Conservation (phyloP, 768 basidiomycete genomes). For the Neoboletus magnificus region DNA sequence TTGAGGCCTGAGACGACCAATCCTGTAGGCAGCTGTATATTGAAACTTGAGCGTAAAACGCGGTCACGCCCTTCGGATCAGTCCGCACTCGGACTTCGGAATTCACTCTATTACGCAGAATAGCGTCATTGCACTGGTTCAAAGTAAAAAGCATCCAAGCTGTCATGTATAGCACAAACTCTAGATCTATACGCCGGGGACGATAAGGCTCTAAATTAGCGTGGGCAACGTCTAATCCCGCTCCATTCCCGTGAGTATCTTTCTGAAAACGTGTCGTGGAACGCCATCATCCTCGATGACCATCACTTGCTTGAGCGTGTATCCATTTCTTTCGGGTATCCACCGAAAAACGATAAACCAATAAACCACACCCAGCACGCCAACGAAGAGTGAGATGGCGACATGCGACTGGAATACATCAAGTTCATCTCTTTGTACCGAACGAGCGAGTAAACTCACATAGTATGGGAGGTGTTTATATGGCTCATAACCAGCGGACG, state of each 20-base stretch:
- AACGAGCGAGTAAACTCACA: constrained; percentile 38
- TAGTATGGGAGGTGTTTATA: constrained; percentile 67
- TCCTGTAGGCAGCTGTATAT: constrained; percentile 22
- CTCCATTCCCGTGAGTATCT: constrained; percentile 25
- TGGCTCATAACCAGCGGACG: constrained; percentile 44
- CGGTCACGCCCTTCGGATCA: constrained; percentile 5
- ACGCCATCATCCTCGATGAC: constrained; percentile 56
- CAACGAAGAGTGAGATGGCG: constrained; percentile 44
- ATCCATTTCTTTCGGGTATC: constrained; percentile 48
- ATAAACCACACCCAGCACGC: constrained; percentile 49
- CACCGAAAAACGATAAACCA: constrained; percentile 54
- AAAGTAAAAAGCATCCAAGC: not conserved
- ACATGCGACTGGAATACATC: constrained; percentile 44
- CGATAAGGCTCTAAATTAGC: not conserved
- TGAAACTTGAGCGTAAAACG: constrained; percentile 19
- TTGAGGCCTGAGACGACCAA: constrained; percentile 17
- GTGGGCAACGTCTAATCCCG: not conserved
- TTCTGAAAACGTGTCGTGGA: constrained; percentile 49
- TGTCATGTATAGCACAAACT: not conserved
- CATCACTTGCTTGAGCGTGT: constrained; percentile 46
- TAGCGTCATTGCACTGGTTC: not conserved
- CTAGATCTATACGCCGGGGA: not conserved
- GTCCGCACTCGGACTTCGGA: constrained; percentile 9
- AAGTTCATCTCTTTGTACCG: not conserved
- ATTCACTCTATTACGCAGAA: not conserved